Percentiles rank a stretch among this genome's conserved stretches.
phyloP scores from a whole-genome alignment of 495 filamentous ascomycete genomes.

The Emericellopsis terricola region DNA sequence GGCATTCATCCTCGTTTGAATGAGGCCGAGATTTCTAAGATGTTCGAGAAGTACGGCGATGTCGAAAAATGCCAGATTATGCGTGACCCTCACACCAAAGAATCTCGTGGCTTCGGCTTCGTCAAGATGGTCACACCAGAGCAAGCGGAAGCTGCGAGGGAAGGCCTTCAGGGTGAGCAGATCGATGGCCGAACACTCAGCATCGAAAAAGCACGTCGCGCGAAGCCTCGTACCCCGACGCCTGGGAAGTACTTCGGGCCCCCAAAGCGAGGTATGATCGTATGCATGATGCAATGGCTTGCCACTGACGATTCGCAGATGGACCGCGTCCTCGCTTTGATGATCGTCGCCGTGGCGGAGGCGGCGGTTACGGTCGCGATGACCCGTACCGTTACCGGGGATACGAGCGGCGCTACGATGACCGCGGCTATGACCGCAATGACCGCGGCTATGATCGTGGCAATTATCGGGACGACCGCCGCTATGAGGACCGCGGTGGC shows the following conservation, averaged over 20 bases:
- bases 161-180: slow-evolving; percentile 84
- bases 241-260: slow-evolving; percentile 99
- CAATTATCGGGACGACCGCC: slow-evolving; percentile 28
- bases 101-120: slow-evolving; percentile 97
- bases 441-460: slow-evolving; percentile 30
- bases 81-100: slow-evolving; percentile 93
- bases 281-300: slow-evolving; percentile 4
- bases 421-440: slow-evolving; percentile 34
- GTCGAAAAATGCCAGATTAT: slow-evolving; percentile 99
- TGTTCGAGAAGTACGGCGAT: slow-evolving; percentile 96
- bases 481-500: slow-evolving; percentile 33
- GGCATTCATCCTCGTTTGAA: slow-evolving; percentile 90
- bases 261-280: slow-evolving; percentile 76
- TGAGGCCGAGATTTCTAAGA: slow-evolving; percentile 76
- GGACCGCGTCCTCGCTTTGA: slow-evolving; percentile 23
- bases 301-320: slow-evolving; percentile 31
- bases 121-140: slow-evolving; percentile 95
- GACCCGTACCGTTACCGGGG: slow-evolving; percentile 30
- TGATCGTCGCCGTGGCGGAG: slow-evolving; percentile 30
- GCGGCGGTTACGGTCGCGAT: slow-evolving; percentile 33
- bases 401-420: slow-evolving; percentile 34
- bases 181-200: slow-evolving; percentile 91
- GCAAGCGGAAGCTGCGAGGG: slow-evolving; percentile 90
- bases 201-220: slow-evolving; percentile 96
- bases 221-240: slow-evolving; percentile 85